These are phyloP conservation scores for Kalaharituber pfeilii DNA, from an alignment of 2,329 filamentous ascomycete genomes.

Conservation along the genomic window DNA sequence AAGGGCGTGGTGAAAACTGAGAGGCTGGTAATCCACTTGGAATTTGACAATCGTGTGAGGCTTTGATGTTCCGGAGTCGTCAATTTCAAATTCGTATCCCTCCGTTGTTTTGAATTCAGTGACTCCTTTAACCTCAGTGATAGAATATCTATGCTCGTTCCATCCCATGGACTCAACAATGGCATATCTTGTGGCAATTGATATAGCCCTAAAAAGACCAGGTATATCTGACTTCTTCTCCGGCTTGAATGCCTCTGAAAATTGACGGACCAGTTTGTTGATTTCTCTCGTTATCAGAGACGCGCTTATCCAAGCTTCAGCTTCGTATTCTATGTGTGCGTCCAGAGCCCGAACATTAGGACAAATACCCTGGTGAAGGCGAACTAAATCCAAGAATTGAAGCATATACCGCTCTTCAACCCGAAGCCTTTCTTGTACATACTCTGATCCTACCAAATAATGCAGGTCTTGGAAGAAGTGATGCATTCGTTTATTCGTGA, in stretches of 20 bases:
- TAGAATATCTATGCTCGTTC: constrained; percentile 64
- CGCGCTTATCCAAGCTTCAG: constrained; percentile 93
- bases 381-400: constrained; percentile 89
- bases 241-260: constrained; percentile 70
- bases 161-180: constrained; percentile 76
- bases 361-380: constrained; percentile 91
- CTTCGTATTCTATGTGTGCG: constrained; percentile 96
- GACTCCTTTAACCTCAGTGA: constrained; percentile 75
- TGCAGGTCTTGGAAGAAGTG: constrained; percentile 94
- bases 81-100: constrained; percentile 61
- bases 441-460: constrained; percentile 72
- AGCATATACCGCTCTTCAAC: constrained; percentile 72
- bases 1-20: constrained; percentile 93
- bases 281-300: constrained; percentile 89
- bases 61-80: constrained; percentile 28
- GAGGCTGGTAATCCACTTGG: constrained; percentile 69
- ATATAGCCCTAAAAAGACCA: constrained; percentile 53
- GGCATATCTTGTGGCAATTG: constrained; percentile 60
- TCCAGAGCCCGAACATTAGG: constrained; percentile 82
- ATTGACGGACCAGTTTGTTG: constrained; percentile 74
- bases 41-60: constrained; percentile 64
- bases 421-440: constrained; percentile 71
- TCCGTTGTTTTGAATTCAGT: constrained; percentile 61
- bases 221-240: constrained; percentile 45
- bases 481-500: constrained; percentile 88